phyloP scores from a whole-genome alignment of 495 filamentous ascomycete genomes.

The Hypoxylon perforatum region DNA sequence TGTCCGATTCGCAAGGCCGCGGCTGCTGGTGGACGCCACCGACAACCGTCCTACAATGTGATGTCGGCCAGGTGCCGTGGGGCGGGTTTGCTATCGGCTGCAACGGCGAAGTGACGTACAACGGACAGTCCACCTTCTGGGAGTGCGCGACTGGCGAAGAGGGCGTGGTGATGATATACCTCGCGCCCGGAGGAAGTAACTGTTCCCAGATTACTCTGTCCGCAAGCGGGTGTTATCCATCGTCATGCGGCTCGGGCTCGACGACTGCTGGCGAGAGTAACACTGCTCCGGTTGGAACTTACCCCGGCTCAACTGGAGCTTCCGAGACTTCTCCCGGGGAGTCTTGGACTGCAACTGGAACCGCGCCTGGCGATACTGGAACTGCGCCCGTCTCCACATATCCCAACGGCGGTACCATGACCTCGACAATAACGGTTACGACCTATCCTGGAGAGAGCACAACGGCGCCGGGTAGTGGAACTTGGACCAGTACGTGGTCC shows the following conservation, averaged over 20 bases:
- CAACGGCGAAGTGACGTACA: slow-evolving; percentile 57
- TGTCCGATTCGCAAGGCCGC: slow-evolving; percentile 38
- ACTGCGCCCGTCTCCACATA: too few relatives aligned
- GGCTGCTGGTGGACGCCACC: slow-evolving; percentile 53
- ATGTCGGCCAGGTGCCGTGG: slow-evolving; percentile 59
- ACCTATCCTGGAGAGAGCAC: too few relatives aligned
- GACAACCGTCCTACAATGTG: slow-evolving; percentile 74
- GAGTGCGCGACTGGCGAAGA: slow-evolving; percentile 64
- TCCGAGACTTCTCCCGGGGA: too few relatives aligned
- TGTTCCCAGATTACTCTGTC: slow-evolving; percentile 61
- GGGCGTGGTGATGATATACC: slow-evolving; percentile 64
- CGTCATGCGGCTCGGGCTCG: slow-evolving; percentile 27
- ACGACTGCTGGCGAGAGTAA: too few relatives aligned
- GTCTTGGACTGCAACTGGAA: too few relatives aligned
- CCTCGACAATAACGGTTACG: too few relatives aligned
- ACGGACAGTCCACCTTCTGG: slow-evolving; percentile 61
- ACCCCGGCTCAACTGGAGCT: too few relatives aligned
- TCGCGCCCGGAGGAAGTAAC: slow-evolving; percentile 51
- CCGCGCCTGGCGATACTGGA: not conserved
- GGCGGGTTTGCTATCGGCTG: slow-evolving; percentile 62
- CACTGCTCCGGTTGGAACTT: slow-evolving; percentile 3
- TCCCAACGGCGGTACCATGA: too few relatives aligned
- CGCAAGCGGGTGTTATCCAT: slow-evolving; percentile 60
- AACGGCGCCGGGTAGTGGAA: too few relatives aligned
- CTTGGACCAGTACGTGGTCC: too few relatives aligned